These are phyloP conservation scores for Hypericum perforatum DNA, from an alignment of 345 rosid genomes.

Conservation along the genomic window DNA sequence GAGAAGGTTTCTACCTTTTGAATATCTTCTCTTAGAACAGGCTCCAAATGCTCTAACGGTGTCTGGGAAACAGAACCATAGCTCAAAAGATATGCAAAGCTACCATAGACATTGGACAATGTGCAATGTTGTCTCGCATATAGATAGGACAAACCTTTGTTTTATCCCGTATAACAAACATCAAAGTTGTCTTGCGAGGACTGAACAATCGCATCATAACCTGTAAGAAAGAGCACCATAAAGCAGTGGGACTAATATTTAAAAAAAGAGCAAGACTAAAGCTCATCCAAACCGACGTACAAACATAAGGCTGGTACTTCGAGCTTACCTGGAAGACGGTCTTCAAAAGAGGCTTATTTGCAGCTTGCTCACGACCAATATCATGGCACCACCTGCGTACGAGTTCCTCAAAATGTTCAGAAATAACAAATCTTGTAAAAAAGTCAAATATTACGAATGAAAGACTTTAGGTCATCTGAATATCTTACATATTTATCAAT, in stretches of 20 bases:
- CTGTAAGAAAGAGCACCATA: slow-evolving; percentile 28
- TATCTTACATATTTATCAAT: slow-evolving; percentile 88
- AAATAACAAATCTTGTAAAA: slow-evolving; percentile 2
- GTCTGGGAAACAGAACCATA: slow-evolving; percentile 41
- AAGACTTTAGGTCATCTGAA: not conserved
- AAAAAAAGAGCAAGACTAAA: slow-evolving; percentile 15
- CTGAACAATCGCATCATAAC: slow-evolving; percentile 99
- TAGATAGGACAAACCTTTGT: slow-evolving; percentile 48
- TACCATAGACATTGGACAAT: too few relatives aligned
- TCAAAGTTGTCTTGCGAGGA: slow-evolving; percentile 92
- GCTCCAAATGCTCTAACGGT: slow-evolving; percentile 88
- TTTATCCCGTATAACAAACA: slow-evolving; percentile 99
- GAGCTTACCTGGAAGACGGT: slow-evolving; percentile 87
- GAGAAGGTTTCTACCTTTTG: slow-evolving; percentile 56
- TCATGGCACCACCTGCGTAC: slow-evolving; percentile 96
- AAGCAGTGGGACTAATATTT: too few relatives aligned
- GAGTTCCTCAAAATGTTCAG: slow-evolving; percentile 15
- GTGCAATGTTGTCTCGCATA: too few relatives aligned
- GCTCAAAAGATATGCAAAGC: slow-evolving; percentile 7
- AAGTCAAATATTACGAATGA: not conserved
- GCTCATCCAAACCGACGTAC: slow-evolving; percentile 6
- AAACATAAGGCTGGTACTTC: slow-evolving; percentile 7
- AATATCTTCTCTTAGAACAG: slow-evolving; percentile 91
- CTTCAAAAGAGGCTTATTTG: slow-evolving; percentile 94
- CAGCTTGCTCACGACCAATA: slow-evolving; percentile 99